Base-by-base conservation (phyloP, 2,329 filamentous ascomycete species). In the Aspergillus felis region DNA sequence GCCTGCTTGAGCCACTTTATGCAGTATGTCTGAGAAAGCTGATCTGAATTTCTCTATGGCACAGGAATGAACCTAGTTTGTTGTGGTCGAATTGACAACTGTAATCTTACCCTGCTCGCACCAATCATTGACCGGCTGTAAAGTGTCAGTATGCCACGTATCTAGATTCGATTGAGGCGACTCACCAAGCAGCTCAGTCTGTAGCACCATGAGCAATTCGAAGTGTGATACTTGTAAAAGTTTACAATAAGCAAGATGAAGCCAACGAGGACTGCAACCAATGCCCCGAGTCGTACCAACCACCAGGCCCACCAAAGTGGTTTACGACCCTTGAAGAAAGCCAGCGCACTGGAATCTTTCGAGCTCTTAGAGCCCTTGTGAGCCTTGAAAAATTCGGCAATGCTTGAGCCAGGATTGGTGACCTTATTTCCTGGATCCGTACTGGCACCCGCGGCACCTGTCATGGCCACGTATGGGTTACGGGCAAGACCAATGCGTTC, bases 261-360 rank as follows among this genome's bases (percentile, higher is more conserved):
- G 1, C 88, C 88, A 44, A 96, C 83, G 38, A 96, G 80, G 35
- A 92, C 89, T n/a, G 87, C 83, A 7, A 96, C 83, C 53, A 99
- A 78, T 25, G 89, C 87, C 0, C 83, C 91, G 1, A 84, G 90
- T 20, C 94, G 85, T 28, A 97, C 82, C 24, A 96, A 75, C 93
- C 93, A 97, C 94, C 94, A 99, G 5, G 80, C 89, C 94, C 94
- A 99, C 94, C 94, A 99, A 7, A 96, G 81, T 24, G 90, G 89
- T 73, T 96, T 96, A 20, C 94, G 84, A 22, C 91, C 91, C 72
- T 92, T 93, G 79, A 97, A 97, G 76, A 97, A 97, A 5, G 85
- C 87, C 0, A 84, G 62, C 0, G 67, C 68, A 32, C 61, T 62
- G 6, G 56, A 32, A 3, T 50, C 53, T 52, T 54, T 50, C 2